A percentile compares a stretch with the other conserved stretches of the same genome.
These are phyloP conservation scores for Rhipidocladum racemiflorum DNA, from an alignment of 176 grass and related monocot genomes.

Conservation along the genomic window DNA sequence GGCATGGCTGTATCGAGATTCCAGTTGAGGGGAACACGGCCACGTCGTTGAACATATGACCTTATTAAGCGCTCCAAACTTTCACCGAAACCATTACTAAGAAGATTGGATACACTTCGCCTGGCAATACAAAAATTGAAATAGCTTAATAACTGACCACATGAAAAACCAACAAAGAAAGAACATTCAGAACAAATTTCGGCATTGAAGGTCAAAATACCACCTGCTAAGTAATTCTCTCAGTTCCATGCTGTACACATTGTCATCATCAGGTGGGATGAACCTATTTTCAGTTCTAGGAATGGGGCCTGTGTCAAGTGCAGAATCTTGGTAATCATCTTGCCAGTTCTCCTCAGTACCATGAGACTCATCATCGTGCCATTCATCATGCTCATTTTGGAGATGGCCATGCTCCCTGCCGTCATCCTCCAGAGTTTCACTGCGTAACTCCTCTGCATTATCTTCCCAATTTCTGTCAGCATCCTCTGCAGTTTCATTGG, in stretches of 20 bases:
- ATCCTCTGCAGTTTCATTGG: conserved; percentile 49
- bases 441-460: conserved; percentile 48
- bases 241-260: conserved; percentile 95
- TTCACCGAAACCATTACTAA: conserved; percentile 91
- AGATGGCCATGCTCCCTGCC: conserved; percentile 47
- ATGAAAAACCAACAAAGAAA: conserved; percentile 4
- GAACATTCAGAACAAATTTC: neutral
- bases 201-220: conserved; percentile 35
- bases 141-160: conserved; percentile 15
- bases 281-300: conserved; percentile 67
- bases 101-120: conserved; percentile 98
- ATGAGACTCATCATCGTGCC: conserved; percentile 76
- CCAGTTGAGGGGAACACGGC: conserved; percentile 63
- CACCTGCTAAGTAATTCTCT: conserved; percentile 97
- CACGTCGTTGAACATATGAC: conserved; percentile 79
- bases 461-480: conserved; percentile 59
- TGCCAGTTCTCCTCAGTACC: conserved; percentile 75
- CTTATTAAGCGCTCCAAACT: conserved; percentile 93
- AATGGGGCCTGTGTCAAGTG: conserved; percentile 50
- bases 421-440: conserved; percentile 47
- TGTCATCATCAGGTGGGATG: conserved; percentile 85
- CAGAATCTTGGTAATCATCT: conserved; percentile 63
- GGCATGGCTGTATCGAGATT: conserved; percentile 46
- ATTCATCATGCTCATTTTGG: conserved; percentile 56
- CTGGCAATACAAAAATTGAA: conserved; percentile 37